Conservation (phyloP, 2,329 filamentous ascomycete species). For the Parastagonospora avenae region DNA sequence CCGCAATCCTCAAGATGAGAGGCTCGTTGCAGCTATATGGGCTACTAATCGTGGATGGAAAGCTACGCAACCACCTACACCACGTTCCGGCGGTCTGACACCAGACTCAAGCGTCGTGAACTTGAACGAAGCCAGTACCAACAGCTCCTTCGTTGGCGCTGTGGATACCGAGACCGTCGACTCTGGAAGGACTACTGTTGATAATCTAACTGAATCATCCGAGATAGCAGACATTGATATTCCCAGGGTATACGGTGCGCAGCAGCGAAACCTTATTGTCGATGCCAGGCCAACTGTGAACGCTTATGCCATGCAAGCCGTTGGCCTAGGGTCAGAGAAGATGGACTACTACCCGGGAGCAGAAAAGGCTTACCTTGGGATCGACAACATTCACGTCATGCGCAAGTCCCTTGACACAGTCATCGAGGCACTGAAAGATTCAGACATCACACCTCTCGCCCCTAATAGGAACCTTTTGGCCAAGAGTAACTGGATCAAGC, state of each 20-base stretch:
- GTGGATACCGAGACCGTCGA: slow-evolving; percentile 28
- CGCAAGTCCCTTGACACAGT: slow-evolving; percentile 86
- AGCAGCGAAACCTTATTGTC: slow-evolving; percentile 92
- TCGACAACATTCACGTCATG: slow-evolving; percentile 99
- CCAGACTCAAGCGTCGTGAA: slow-evolving; percentile 43
- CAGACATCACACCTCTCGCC: slow-evolving; percentile 81
- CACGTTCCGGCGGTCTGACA: slow-evolving; percentile 31
- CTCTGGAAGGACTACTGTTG: slow-evolving; percentile 21
- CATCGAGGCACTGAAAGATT: slow-evolving; percentile 88
- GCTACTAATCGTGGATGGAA: slow-evolving; percentile 61
- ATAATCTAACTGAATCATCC: slow-evolving; percentile 37
- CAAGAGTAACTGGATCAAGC: slow-evolving; percentile 89
- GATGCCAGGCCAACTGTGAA: slow-evolving; percentile 95
- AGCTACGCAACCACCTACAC: slow-evolving; percentile 28
- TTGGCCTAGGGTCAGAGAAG: slow-evolving; percentile 92
- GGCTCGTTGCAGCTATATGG: slow-evolving; percentile 90
- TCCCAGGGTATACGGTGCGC: slow-evolving; percentile 77
- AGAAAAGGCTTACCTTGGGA: slow-evolving; percentile 88
- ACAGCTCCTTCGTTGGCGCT: slow-evolving; percentile 43
- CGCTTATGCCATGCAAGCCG: slow-evolving; percentile 90
- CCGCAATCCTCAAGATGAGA: slow-evolving; percentile 93
- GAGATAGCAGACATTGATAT: slow-evolving; percentile 42
- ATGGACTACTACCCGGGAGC: slow-evolving; percentile 97
- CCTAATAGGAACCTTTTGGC: slow-evolving; percentile 80
- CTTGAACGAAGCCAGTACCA: slow-evolving; percentile 36